Percentiles rank a stretch among this genome's conserved stretches.
Conservation (phyloP, 805 yeast genomes). For the Metschnikowia bowlesiae region DNA sequence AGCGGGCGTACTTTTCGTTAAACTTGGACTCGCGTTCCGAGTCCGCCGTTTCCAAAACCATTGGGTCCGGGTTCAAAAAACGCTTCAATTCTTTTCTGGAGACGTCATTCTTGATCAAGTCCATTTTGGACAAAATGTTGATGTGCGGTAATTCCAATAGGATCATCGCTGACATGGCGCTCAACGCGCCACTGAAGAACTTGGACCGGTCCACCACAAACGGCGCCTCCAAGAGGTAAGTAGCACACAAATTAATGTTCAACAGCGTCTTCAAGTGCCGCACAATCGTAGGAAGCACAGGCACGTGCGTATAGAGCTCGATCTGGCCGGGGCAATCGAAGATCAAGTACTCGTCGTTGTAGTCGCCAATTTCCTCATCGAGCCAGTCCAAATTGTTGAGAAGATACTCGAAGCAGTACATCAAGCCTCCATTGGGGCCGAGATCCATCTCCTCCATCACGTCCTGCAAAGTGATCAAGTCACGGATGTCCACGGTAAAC, state of each 20-base stretch:
- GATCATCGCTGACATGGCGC: conserved; percentile 99
- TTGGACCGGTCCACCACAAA: conserved; percentile 87
- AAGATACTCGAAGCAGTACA: conserved; percentile 90
- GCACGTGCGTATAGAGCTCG: conserved; percentile 90
- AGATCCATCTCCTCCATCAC: conserved; percentile 91
- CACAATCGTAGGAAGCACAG: conserved; percentile 85
- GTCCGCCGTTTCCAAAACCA: conserved; percentile 44
- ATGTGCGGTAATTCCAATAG: conserved; percentile 92
- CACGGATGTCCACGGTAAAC: conserved; percentile 88
- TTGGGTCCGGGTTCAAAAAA: conserved; percentile 88
- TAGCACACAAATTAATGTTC: conserved; percentile 86
- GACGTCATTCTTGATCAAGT: conserved; percentile 74
- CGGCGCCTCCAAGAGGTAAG: conserved; percentile 89
- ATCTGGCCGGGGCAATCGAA: conserved; percentile 98
- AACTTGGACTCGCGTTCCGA: conserved; percentile 9
- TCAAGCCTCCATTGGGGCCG: conserved; percentile 93
- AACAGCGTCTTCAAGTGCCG: conserved; percentile 75
- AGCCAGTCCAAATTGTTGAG: conserved; percentile 92
- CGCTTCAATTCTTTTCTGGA: conserved; percentile 74
- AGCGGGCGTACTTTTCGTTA: conserved; percentile 58
- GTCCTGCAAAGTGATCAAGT: conserved; percentile 83
- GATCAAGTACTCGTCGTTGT: conserved; percentile 86
- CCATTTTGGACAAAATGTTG: conserved; percentile 82
- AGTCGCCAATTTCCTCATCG: conserved; percentile 95
- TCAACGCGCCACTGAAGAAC: conserved; percentile 89